Evolutionary conservation across 1,284 basidiomycete genomes (phyloP), one percentile per base, ranked within the genome.

Genomic region (Ceratobasidium sp.): DNA sequence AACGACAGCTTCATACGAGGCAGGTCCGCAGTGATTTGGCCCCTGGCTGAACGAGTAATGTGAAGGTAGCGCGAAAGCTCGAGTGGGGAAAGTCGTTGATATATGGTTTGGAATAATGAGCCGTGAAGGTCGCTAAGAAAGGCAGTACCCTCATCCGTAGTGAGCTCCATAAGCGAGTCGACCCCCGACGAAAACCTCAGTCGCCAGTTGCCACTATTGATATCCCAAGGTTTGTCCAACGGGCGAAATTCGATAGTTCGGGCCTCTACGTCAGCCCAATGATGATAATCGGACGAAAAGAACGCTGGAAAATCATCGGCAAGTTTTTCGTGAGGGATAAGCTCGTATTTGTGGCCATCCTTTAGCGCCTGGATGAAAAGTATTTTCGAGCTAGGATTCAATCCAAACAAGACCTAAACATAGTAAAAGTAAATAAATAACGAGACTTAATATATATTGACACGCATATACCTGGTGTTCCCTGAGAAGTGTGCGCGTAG

Each of bases 1-100:
- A 86, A 87, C 1, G 79, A 77, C 14, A 89, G 75, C 7, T 81
- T 78, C 57, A 83, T 86, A 2, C 86, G 82, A 62, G 79, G 84
- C 36, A 82, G 81, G 7, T 79, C 56, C 33, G 79, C 73, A 6
- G 51, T 54, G 5, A 81, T 22, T 6, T 17, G 11, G n/a, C 6
- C 44, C 9, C 48, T 77, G 57, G 7, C 27, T 51, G 69, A 63
- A 15, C 72, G 54, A 0, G 65, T 80, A 45, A 84, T 56, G 31
- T 80, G 76, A 1, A 86, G 75, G 73, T 83, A 79, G 19, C 80
- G 65, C 0, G 78, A 44, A 2, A 65, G 9, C 47, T 87, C 86
- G 0, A 87, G 75, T 0, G 79, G 77, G 11, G 74, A 27, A 9
- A 87, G 66, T 1, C 77, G 78, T 3, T 17, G 24, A 0, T 81